These are phyloP conservation scores for Sugiyamaella japonica DNA, from an alignment of 1,139 yeast genomes.

Conservation along the genomic window DNA sequence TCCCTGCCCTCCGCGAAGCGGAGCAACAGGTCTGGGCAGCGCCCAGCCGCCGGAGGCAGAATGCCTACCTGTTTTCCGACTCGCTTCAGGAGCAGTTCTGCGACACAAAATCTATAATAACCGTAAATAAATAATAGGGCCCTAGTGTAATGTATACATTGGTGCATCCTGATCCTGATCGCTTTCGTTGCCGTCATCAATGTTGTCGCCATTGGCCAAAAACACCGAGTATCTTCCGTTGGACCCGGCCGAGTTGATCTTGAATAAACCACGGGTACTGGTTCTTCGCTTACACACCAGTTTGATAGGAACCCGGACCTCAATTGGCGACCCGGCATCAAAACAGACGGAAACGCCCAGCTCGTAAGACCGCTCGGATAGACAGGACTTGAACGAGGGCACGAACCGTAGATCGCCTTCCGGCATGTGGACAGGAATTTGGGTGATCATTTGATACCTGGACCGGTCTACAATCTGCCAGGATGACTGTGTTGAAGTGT, in stretches of 20 bases:
- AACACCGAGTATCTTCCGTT: constrained; percentile 5
- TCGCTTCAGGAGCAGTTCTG: too few relatives aligned
- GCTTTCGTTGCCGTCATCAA: background rate
- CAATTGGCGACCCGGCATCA: constrained; percentile 10
- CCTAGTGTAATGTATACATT: constrained; percentile 6
- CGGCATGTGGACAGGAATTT: constrained; percentile 15
- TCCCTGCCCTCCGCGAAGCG: too few relatives aligned
- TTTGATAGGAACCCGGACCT: constrained; percentile 14
- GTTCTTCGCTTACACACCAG: constrained; percentile 9
- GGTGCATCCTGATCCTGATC: background rate
- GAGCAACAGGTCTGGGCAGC: too few relatives aligned
- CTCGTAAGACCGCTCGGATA: constrained; percentile 14
- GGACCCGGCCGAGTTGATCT: constrained; percentile 1
- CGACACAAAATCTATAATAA: background rate
- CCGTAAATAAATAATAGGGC: background rate
- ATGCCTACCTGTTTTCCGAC: too few relatives aligned
- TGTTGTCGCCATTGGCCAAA: background rate
- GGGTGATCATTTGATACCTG: background rate
- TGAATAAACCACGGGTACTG: constrained; percentile 9
- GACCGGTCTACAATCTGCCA: constrained; percentile 9
- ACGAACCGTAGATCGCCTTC: constrained; percentile 15
- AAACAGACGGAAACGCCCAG: constrained; percentile 9
- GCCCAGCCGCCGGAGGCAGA: too few relatives aligned
- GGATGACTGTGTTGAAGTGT: background rate
- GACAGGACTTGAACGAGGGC: constrained; percentile 19